Evolutionary conservation across 2,329 filamentous ascomycete species (phyloP), one percentile per base, ranked within the genome.

Genomic region (Aspergillus piperis): DNA sequence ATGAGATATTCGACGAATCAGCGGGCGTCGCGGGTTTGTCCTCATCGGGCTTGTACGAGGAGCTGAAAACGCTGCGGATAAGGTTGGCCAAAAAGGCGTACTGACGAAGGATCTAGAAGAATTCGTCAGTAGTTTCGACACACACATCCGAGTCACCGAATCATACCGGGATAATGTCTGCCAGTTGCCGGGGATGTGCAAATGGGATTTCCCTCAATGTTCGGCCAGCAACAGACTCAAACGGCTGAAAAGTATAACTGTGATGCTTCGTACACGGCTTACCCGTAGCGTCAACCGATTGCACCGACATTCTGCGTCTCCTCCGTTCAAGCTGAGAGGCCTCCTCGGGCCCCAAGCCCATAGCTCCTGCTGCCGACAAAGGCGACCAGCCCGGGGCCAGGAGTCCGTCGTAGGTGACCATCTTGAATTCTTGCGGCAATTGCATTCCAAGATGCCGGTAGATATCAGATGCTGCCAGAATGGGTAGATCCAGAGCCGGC

Each of bases 141-240:
- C 25, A 10, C 21, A 23, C 8, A 21, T 50, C 11, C 38, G 32
- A 8, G 30, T n/a, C 6, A 10, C 19, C 5, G 15, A 13, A 47
- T 23, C 73, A 58, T 68, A 80, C 73, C 25, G 79, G 79, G 59
- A 81, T 66, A 32, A 78, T 73, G 52, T 78, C 75, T 30, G 77
- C 74, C 42, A 80, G 66, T 65, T 81, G 78, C 39, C 77, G 75
- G 15, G 79, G 79, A 66, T 81, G 79, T 10, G 74, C 77, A 54
- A 81, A 80, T 3, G 75, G 76, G 21, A 81, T 68, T 21, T 79
- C 75, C 55, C 68, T 73, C 39, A 80, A 71, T 15, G 74, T 77
- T 38, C 75, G 73, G 23, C 77, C 76, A 15, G 75, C 71, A 42
- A 75, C 72, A 39, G 75, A 71, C 57, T 79, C 77, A 58, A 79